A percentile compares a stretch with the other conserved stretches of the same genome.
Conservation (phyloP, 441 rosid genomes). For the Populus tomentosa region DNA sequence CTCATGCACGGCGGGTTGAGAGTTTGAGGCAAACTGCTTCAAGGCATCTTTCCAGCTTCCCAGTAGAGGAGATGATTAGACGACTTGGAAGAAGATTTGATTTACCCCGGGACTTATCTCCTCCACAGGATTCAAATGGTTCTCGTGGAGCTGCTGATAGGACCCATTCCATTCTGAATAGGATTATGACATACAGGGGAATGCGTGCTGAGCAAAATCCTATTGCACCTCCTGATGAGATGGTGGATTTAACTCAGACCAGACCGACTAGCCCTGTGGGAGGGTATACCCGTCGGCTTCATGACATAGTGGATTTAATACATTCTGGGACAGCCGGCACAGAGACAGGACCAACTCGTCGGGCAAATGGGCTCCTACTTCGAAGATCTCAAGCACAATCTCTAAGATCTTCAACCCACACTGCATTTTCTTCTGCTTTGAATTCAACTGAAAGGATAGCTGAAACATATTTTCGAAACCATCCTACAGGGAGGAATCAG, state of each 20-base stretch:
- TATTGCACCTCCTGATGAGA: slow-evolving; percentile 40
- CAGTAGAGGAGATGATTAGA: slow-evolving; percentile 89
- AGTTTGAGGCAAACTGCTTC: slow-evolving; percentile 85
- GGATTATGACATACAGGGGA: slow-evolving; percentile 65
- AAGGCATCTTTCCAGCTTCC: slow-evolving; percentile 52
- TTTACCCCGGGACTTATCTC: slow-evolving; percentile 48
- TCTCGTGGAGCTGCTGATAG: slow-evolving; percentile 52
- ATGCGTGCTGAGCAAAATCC: slow-evolving; percentile 65
- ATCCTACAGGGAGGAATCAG: slow-evolving; percentile 54
- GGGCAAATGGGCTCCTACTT: slow-evolving; percentile 27
- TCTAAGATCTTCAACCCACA: slow-evolving; percentile 42
- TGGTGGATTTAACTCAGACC: slow-evolving; percentile 45
- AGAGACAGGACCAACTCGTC: background rate
- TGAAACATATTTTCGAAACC: slow-evolving; percentile 50
- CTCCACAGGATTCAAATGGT: slow-evolving; percentile 48
- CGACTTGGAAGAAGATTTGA: slow-evolving; percentile 79
- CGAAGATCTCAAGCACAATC: slow-evolving; percentile 58
- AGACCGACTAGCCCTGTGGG: slow-evolving; percentile 43
- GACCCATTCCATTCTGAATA: slow-evolving; percentile 41
- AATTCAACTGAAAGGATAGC: slow-evolving; percentile 54
- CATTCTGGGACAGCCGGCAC: background rate
- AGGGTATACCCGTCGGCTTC: slow-evolving; percentile 45
- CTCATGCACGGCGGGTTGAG: slow-evolving; percentile 72
- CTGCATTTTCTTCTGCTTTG: slow-evolving; percentile 41
- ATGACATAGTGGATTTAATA: slow-evolving; percentile 6